These are phyloP conservation scores for Wickerhamiella australiensis DNA, from an alignment of 805 yeast genomes.

Conservation along the genomic window DNA sequence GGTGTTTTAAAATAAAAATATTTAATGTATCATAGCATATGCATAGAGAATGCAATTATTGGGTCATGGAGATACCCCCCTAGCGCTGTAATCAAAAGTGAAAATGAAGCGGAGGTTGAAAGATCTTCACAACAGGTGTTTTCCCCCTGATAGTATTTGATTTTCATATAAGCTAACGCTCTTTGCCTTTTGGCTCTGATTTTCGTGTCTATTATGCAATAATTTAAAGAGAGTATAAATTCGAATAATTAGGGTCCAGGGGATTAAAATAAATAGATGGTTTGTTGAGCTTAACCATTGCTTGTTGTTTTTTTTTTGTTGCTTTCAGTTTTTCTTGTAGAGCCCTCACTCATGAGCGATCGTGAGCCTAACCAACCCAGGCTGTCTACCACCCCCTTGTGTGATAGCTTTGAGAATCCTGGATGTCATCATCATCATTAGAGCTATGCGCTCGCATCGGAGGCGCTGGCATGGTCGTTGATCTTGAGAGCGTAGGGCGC, in stretches of 20 bases:
- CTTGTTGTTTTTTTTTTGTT: not conserved
- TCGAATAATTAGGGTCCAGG: not conserved
- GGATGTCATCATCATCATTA: conserved; percentile 18
- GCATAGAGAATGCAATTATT: not conserved
- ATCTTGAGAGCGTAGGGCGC: conserved; percentile 18
- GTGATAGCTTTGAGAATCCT: conserved; percentile 22
- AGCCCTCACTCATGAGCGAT: not conserved
- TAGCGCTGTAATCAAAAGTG: too few relatives aligned
- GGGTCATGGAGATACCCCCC: too few relatives aligned
- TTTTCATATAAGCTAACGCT: too few relatives aligned
- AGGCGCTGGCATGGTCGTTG: conserved; percentile 14
- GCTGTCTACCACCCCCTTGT: conserved; percentile 22
- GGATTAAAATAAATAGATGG: conserved; percentile 5
- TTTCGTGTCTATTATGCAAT: not conserved
- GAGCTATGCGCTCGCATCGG: not conserved
- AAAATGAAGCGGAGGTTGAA: too few relatives aligned
- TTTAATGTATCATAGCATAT: conserved; percentile 7
- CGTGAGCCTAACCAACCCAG: not conserved
- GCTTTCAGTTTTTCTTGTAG: not conserved
- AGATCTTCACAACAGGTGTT: too few relatives aligned
- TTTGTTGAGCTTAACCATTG: too few relatives aligned
- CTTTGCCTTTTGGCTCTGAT: not conserved
- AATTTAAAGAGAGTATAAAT: not conserved
- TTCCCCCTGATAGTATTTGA: too few relatives aligned
- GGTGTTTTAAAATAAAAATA: not conserved